Base-by-base conservation (phyloP, 495 filamentous ascomycete species). In the Diplogelasinospora grovesii region DNA sequence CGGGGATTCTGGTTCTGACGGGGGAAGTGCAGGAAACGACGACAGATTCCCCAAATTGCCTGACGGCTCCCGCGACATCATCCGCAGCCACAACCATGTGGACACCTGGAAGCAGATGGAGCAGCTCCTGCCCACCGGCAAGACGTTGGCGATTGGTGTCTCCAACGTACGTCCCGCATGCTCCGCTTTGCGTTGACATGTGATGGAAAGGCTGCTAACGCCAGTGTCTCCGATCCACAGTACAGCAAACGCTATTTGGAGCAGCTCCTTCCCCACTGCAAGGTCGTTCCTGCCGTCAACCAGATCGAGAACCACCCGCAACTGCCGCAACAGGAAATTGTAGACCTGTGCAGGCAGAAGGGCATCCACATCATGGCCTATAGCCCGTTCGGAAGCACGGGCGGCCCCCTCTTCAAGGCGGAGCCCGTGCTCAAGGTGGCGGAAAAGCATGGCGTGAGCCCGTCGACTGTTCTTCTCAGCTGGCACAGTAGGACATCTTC, bases 231-330 rank as follows among this genome's bases (percentile, higher is more conserved):
- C n/a, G n/a, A 13, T 18, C 9, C 41, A 35, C 43, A 63, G 57
- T 90, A 87, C 71, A 84, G 80, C 57, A 70, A 74, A 38, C 63
- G 65, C 38, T 88, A 81, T 56, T 73, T 94, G 1, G 75, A 88
- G 56, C 64, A 88, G 55, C 69, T 93, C 28, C 73, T 92, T 5
- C 68, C 77, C 3, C 65, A 82, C 35, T 77, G 75, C 36, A 73
- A 63, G 22, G 64, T 89, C 27, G 58, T 81, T 1, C 88, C 88
- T 8, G 86, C 86, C n/a, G 83, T 79, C 46, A 92, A 93, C 67
- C 86, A 93, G 75, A 88, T 93, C 55, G 88, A 95, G 68, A 89
- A 89, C 66, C 85, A 89, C 68, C 82, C 82, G 10, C 73, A 70
- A 4, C 75, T 92, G n/a, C 86, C 86, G 1, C 86, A 92, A 67